A percentile compares a stretch with the other conserved stretches of the same genome.
phyloP scores from a whole-genome alignment of 208 protist genomes.

The Tritrichomonas musculus region DNA sequence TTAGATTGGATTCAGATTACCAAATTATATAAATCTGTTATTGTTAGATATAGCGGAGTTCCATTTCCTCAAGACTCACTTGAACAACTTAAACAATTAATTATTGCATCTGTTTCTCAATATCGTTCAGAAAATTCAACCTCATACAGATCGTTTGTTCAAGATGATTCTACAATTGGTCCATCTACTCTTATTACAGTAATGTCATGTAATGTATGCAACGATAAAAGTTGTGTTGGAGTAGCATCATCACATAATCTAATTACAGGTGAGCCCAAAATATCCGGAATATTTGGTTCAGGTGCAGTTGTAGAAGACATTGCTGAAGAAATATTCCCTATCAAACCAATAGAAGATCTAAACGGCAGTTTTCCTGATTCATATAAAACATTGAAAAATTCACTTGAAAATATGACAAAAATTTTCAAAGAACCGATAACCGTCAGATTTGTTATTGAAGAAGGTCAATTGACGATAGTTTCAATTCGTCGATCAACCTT shows the following conservation, averaged over 20 bases:
- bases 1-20: conserved; percentile 15
- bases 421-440: no score
- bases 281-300: neutral
- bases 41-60: neutral
- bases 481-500: no score
- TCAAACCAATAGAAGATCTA: no score
- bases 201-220: neutral
- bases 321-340: neutral
- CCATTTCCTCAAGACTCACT: conserved; percentile 25
- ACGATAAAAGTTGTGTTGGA: neutral
- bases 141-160: neutral
- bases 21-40: conserved; percentile 6
- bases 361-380: no score
- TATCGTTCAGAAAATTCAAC: neutral
- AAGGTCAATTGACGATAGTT: no score
- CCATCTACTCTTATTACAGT: neutral
- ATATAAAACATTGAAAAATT: no score
- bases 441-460: no score
- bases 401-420: no score
- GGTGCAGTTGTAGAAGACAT: neutral
- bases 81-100: neutral
- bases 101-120: neutral
- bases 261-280: neutral
- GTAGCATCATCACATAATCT: neutral
- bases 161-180: neutral